Evolutionary conservation across 2,329 filamentous ascomycete genomes (phyloP), one percentile per base, ranked within the genome.

Genomic region (Xylaria sp.): DNA sequence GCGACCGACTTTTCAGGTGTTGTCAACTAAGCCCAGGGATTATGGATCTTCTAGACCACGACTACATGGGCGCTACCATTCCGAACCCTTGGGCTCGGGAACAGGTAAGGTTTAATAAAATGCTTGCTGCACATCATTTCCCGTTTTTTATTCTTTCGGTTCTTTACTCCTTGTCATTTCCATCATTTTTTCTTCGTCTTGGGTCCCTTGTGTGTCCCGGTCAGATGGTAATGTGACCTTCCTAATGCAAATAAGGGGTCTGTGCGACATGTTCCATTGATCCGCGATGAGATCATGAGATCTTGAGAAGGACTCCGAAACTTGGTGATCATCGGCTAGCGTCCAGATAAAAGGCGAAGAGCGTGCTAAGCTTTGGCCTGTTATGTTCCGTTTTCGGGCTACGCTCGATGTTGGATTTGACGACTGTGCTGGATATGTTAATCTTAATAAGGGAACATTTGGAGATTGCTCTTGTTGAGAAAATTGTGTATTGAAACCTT

Each of bases 191-290:
- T 23, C 41, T 28, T 18, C 44, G 20, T 28, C 20, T 41, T 13
- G 20, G 37, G 34, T 54, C 50, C 39, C 50, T 37, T 50, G 56
- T 20, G 39, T 56, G 39, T 56, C 23, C 66, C 62, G 51, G 34
- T 8, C n/a, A 20, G 23, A 7, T 28, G 66, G 66, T 63, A 65
- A 60, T 65, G 62, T 31, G n/a, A 68, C 62, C 62, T 68, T 68
- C 61, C 66, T 65, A 67, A 63, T 57, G 23, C 13, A 51, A 41
- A 41, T 23, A 37, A 37, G 20, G 3, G 59, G 59, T 37, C 54
- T 41, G 63, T 28, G 54, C 23, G 25, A 18, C 20, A 20, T 13
- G 31, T 50, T 37, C 54, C 31, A 23, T 41, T 54, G 50, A 31
- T 31, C 50, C 50, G 50, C 34, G 28, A 54, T 34, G 50, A n/a